These are phyloP conservation scores for Platanus orientalis DNA, from an alignment of 164 flowering plant genomes.

Conservation along the genomic window DNA sequence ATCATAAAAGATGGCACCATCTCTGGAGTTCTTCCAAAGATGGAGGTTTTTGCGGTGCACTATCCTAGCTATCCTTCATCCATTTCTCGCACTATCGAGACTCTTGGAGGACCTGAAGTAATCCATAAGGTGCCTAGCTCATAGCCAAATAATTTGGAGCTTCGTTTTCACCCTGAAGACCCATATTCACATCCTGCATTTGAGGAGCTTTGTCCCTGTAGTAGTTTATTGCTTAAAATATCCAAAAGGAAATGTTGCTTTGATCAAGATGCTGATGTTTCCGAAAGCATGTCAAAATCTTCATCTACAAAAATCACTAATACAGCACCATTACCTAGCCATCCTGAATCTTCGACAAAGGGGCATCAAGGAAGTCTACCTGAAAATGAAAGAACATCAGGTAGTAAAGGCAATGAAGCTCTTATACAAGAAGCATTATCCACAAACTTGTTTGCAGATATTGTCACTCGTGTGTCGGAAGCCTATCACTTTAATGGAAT, in stretches of 20 bases:
- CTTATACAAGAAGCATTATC: conserved; percentile 17
- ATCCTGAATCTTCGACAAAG: conserved; percentile 10
- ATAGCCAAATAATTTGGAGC: conserved; percentile 52
- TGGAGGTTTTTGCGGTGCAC: conserved; percentile 55
- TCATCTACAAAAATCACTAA: conserved; percentile 7
- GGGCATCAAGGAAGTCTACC: conserved; percentile 12
- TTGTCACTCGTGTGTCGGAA: conserved; percentile 66
- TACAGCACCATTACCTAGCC: background rate
- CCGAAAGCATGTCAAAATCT: conserved; percentile 4
- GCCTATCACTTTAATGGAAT: conserved; percentile 81
- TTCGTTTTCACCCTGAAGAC: conserved; percentile 85
- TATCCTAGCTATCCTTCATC: conserved; percentile 86
- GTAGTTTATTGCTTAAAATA: conserved; percentile 54
- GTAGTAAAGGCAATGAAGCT: conserved; percentile 17
- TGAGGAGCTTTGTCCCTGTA: conserved; percentile 53
- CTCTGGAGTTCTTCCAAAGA: conserved; percentile 53
- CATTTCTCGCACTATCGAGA: conserved; percentile 54
- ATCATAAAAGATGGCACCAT: conserved; percentile 53
- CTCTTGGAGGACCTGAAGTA: conserved; percentile 69
- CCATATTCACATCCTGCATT: conserved; percentile 83
- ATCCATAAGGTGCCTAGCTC: conserved; percentile 61
- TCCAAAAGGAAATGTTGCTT: conserved; percentile 34
- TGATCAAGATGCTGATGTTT: conserved; percentile 8
- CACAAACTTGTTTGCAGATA: conserved; percentile 49
- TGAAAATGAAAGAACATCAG: conserved; percentile 11